These are phyloP conservation scores for Aechmea fasciata DNA, from an alignment of 176 grass and related monocot species.

Conservation along the genomic window DNA sequence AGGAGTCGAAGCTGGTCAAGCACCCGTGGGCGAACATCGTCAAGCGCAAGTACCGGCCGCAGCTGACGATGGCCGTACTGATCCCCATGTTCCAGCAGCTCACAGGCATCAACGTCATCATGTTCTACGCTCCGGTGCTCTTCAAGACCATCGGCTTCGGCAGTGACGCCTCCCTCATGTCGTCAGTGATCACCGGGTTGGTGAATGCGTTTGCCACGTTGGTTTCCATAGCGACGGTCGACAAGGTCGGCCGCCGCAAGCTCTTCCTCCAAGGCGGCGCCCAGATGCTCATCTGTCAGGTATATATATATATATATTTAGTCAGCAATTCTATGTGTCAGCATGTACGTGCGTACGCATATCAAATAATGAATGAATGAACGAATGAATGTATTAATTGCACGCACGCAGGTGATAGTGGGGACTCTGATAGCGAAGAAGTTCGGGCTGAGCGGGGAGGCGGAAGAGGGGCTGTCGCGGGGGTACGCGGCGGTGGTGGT, in stretches of 20 bases:
- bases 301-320: neutral
- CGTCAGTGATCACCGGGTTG: conserved; percentile 70
- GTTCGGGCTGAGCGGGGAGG: conserved; percentile 67
- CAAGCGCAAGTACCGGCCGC: conserved; percentile 40
- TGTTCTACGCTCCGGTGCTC: conserved; percentile 53
- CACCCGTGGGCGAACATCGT: conserved; percentile 76
- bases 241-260: conserved; percentile 53
- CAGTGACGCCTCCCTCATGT: conserved; percentile 65
- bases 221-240: conserved; percentile 52
- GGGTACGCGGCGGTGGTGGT: conserved; percentile 60
- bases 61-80: conserved; percentile 61
- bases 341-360: no score
- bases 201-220: conserved; percentile 87
- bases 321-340: neutral
- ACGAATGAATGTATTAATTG: no score
- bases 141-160: conserved; percentile 90
- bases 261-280: conserved; percentile 71
- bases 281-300: conserved; percentile 74
- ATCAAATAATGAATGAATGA: no score
- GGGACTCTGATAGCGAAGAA: conserved; percentile 65
- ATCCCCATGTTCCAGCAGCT: conserved; percentile 56
- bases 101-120: conserved; percentile 41
- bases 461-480: conserved; percentile 35
- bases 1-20: conserved; percentile 54
- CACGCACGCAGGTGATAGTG: conserved; percentile 34